A percentile compares a stretch with the other conserved stretches of the same genome.
Conservation (phyloP, 495 filamentous ascomycete genomes). For the Trichoderma orchidacearum region DNA sequence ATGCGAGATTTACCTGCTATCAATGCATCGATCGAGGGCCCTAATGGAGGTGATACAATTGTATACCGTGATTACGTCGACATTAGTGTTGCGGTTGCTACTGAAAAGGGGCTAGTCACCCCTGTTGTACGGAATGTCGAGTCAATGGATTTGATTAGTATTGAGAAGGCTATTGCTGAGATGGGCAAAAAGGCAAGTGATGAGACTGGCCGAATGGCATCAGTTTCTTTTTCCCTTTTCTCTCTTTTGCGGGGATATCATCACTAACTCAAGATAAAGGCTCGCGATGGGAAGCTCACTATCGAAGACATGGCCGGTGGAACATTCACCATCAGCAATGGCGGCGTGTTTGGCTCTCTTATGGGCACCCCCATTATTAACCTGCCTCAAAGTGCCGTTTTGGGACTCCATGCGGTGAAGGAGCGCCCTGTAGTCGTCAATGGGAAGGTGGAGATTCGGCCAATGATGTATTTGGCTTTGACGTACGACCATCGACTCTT, state of each 20-base stretch:
- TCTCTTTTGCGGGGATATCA: no score
- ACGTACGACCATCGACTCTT: conserved; percentile 95
- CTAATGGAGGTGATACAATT: conserved; percentile 90
- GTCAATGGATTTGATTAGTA: conserved; percentile 69
- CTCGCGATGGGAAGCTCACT: conserved; percentile 89
- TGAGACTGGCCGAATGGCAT: no score
- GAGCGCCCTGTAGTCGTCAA: conserved; percentile 81
- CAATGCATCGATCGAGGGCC: conserved; percentile 94
- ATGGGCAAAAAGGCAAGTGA: conserved; percentile 75
- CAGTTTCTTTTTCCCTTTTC: no score
- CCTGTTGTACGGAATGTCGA: conserved; percentile 93
- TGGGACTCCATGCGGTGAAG: conserved; percentile 97
- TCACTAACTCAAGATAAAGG: conserved; percentile 38
- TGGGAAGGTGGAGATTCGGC: conserved; percentile 84
- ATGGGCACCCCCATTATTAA: conserved; percentile 99
- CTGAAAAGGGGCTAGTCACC: conserved; percentile 93
- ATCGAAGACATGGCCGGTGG: conserved; percentile 99
- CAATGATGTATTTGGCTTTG: conserved; percentile 98
- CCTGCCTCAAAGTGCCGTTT: conserved; percentile 84
- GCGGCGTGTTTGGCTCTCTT: conserved; percentile 44
- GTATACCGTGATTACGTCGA: conserved; percentile 98
- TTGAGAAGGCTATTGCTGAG: conserved; percentile 86
- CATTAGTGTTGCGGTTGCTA: conserved; percentile 93
- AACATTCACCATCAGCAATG: conserved; percentile 98
- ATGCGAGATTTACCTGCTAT: conserved; percentile 94